Evolutionary conservation across 768 basidiomycete genomes (phyloP), one percentile per base, ranked within the genome.

Genomic region (Cytidiella melzeri): DNA sequence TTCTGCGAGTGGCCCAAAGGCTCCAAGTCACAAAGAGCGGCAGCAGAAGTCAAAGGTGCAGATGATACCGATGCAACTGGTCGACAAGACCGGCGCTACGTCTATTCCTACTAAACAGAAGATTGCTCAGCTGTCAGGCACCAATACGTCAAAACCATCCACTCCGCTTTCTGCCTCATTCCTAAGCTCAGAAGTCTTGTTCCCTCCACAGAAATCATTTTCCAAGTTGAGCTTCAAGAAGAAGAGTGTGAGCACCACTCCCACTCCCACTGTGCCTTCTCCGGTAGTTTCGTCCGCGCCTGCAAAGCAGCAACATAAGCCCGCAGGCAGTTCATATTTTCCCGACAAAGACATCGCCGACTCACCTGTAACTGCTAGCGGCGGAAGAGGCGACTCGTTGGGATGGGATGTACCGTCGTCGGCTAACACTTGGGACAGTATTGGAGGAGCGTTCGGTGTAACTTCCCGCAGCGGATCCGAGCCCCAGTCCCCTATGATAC

Each of bases 171-270:
- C 45, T 34, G 27, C 43, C 21, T 9, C 20, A 18, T 21, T 41
- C 42, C 27, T 20, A 46, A 27, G 10, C 9, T 12, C 27, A 10
- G 9, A 13, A 18, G 30, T 15, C 9, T 15, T 15, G 15, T 34
- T 19, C 26, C 43, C 46, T 21, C 11, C 44, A 27, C 43, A 36
- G 48, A 49, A 45, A 41, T 13, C 41, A 1, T n/a, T 53, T 3
- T 18, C 34, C n/a, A 36, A 37, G n/a, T 34, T 52, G 23, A 55
- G 54, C 21, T 55, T 55, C 41, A 55, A 52, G 51, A 55, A 55
- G 46, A 55, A 51, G 20, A 24, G n/a, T n/a, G n/a, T n/a, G n/a
- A n/a, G n/a, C n/a, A n/a, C n/a, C n/a, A n/a, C n/a, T n/a, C n/a
- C n/a, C n/a, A n/a, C n/a, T n/a, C n/a, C n/a, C n/a, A n/a, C n/a